Percentiles rank a stretch among this genome's conserved stretches.
Evolutionary conservation across 805 yeast species (phyloP).

Genomic region (Schwanniomyces polymorphus): DNA sequence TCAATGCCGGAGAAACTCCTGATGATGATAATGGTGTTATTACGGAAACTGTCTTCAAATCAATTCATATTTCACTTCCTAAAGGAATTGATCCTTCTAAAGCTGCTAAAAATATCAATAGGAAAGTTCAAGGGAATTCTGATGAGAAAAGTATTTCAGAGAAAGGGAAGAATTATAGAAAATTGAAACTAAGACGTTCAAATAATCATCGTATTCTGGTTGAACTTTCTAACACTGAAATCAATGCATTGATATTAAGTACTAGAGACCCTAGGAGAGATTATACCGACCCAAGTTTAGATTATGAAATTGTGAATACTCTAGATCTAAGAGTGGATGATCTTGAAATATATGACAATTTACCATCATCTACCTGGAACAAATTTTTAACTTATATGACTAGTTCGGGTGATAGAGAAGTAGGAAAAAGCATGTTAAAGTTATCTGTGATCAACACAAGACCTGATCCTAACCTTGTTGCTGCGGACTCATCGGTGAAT

Average conservation of each 20-base stretch:
- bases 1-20: neutral
- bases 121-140: conserved; percentile 22
- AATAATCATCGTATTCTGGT: conserved; percentile 56
- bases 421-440: conserved; percentile 62
- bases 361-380: conserved; percentile 89
- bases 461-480: conserved; percentile 63
- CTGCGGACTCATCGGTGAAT: conserved; percentile 62
- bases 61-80: conserved; percentile 70
- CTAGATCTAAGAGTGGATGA: conserved; percentile 51
- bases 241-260: conserved; percentile 45
- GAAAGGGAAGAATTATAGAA: conserved; percentile 36
- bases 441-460: conserved; percentile 56
- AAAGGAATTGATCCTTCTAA: conserved; percentile 43
- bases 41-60: conserved; percentile 71
- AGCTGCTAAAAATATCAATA: conserved; percentile 56
- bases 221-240: conserved; percentile 54
- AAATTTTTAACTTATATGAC: conserved; percentile 72
- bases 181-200: conserved; percentile 66
- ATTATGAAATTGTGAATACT: conserved; percentile 48
- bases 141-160: conserved; percentile 21
- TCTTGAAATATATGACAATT: conserved; percentile 69
- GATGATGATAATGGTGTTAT: conserved; percentile 26
- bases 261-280: conserved; percentile 48
- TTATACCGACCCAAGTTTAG: conserved; percentile 26
- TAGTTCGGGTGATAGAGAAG: conserved; percentile 69